Base-by-base conservation (phyloP, 2,329 filamentous ascomycete species). In the Herpotrichia juniperi region DNA sequence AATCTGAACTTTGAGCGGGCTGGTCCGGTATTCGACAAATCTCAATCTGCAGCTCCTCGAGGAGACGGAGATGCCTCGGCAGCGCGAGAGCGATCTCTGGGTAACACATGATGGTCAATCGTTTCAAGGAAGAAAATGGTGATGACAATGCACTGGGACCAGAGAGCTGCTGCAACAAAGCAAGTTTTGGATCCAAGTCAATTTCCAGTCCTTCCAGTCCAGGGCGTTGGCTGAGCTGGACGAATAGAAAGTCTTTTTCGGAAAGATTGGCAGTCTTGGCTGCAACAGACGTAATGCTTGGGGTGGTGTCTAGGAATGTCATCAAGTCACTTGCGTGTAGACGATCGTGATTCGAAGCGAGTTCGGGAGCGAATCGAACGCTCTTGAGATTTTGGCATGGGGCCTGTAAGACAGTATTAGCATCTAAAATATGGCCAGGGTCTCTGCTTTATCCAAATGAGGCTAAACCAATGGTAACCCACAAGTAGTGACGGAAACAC, bases 21-120 rank as follows among this genome's bases (percentile, higher is more conserved):
- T 53, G 52, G 12, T 58, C 52, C 7, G 66, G 59, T 46, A 66
- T 61, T 9, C 68, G 61, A 22, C 62, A 64, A n/a, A 72, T 50
- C 25, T 67, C 65, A 16, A 73, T 26, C 16, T 67, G 61, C 25
- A 73, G 34, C 11, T 69, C 58, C 40, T 69, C 58, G 16, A 73
- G 26, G 3, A 31, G 9, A 3, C 42, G 47, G 3, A 73, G 56
- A 37, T 69, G 67, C 0, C 37, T 22, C 10, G 62, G 58, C 2
- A 73, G 57, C 3, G 66, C 61, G 8, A 67, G 51, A 4, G 66
- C 67, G 21, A 71, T 56, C 24, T 72, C 68, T 1, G 68, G 68
- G 31, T 71, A 71, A 39, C 67, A 70, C 53, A 68, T 67, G 21
- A 71, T 56, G 7, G 58, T 57, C 16, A 70, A 48, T 2, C 59